Evolutionary conservation across 2,329 filamentous ascomycete species (phyloP), one percentile per base, ranked within the genome.

Genomic region (Amauroascus niger): DNA sequence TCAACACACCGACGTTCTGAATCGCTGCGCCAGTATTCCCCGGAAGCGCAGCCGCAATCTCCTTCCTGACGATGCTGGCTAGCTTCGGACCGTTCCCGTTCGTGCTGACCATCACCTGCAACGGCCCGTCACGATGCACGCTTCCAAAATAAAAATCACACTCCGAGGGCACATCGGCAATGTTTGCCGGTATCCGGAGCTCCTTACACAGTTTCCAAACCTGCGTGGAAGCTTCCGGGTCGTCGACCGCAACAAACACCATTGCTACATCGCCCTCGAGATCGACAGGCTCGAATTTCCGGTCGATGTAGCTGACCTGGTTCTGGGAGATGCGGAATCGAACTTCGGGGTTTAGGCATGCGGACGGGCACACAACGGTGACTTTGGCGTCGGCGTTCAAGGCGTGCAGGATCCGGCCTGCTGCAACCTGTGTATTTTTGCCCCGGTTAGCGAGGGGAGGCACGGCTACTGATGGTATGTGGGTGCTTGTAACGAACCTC

Each of bases 91-190:
- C 93, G 67, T 95, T 96, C 50, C 93, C 93, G 68, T 97, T 98
- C 33, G 93, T 98, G 73, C 87, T 94, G 62, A 98, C 91, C 93
- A 98, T 98, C 64, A 98, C 85, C 74, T 98, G 93, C 57, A 98
- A 72, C 5, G 93, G 93, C 0, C 93, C 93, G 68, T 98, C 93
- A 49, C 93, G 84, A 71, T 98, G 88, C 37, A 96, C 84, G 67
- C 87, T 93, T 58, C 93, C 93, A 73, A 98, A 98, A 76, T 96
- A 98, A 67, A 98, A 98, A 66, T 98, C 93, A 71, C 93, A 98
- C 69, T 98, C 93, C 0, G 88, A 80, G 0, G 93, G 93, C 2
- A 98, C 93, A 67, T 98, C 93, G 61, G 93, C 93, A 60, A 98
- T 95, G 70, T 98, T 98, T 54, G 89, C 90, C 5, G 89, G 82